A percentile compares a stretch with the other conserved stretches of the same genome.
Evolutionary conservation across 805 yeast species (phyloP).

Genomic region (Yamadazyma kitorensis): DNA sequence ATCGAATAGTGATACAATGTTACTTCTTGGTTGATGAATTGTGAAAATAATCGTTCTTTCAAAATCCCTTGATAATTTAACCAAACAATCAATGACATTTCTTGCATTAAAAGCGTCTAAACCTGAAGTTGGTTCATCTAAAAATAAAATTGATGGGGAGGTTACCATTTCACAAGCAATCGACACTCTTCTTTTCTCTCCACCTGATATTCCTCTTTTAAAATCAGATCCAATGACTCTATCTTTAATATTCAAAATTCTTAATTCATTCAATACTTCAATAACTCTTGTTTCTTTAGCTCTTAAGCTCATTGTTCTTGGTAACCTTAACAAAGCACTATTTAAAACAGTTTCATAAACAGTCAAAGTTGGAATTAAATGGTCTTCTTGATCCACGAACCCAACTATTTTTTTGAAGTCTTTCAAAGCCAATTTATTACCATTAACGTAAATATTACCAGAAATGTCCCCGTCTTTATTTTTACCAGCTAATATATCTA

Average conservation of each 20-base stretch:
- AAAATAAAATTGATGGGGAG: conserved; percentile 66
- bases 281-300: conserved; percentile 77
- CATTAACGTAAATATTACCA: conserved; percentile 79
- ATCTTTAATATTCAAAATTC: conserved; percentile 81
- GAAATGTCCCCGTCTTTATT: conserved; percentile 67
- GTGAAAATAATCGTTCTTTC: conserved; percentile 89
- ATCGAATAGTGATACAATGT: conserved; percentile 89
- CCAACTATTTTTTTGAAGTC: conserved; percentile 73
- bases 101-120: conserved; percentile 91
- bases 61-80: conserved; percentile 72
- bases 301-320: conserved; percentile 68
- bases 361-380: conserved; percentile 84
- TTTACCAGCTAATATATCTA: conserved; percentile 89
- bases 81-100: conserved; percentile 84
- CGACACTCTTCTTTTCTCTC: conserved; percentile 76
- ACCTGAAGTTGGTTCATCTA: conserved; percentile 95
- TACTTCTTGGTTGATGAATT: conserved; percentile 96
- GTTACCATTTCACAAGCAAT: conserved; percentile 78
- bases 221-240: conserved; percentile 85
- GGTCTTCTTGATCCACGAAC: conserved; percentile 95
- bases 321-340: conserved; percentile 85
- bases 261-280: conserved; percentile 80
- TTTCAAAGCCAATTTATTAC: conserved; percentile 43
- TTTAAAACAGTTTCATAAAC: conserved; percentile 94
- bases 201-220: conserved; percentile 73